Conservation (phyloP, 2,329 filamentous ascomycete genomes). For the Thielaviopsis populi region DNA sequence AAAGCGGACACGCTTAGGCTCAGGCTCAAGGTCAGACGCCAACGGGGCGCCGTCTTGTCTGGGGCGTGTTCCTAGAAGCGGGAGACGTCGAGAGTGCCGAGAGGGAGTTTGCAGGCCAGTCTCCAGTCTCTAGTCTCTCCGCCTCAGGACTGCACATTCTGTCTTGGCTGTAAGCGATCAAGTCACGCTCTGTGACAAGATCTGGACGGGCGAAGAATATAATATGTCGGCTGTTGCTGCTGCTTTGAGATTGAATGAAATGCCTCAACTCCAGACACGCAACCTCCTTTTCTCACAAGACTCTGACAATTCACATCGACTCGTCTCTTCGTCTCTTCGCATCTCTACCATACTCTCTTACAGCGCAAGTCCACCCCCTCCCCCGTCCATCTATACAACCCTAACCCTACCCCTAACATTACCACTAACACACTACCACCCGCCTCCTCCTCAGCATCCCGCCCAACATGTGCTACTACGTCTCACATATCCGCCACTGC, state of each 20-base stretch:
- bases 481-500: constrained; percentile 26
- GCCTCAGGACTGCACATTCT: too few species aligned
- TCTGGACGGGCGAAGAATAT: neutral
- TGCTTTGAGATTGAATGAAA: neutral
- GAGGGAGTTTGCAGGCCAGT: neutral
- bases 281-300: too few species aligned
- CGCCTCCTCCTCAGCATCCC: too few species aligned
- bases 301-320: too few species aligned
- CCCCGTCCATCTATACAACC: neutral
- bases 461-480: constrained; percentile 26
- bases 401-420: constrained; percentile 23
- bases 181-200: neutral
- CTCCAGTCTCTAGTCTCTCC: neutral
- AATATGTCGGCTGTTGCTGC: neutral
- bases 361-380: too few species aligned
- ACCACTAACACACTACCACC: neutral
- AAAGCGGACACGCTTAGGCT: neutral
- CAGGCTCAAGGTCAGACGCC: too few species aligned
- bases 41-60: neutral
- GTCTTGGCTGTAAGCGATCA: neutral
- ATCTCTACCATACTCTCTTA: too few species aligned
- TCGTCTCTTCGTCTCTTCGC: neutral
- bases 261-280: neutral
- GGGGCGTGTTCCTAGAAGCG: neutral
- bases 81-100: neutral